phyloP scores from a whole-genome alignment of 2,329 filamentous ascomycete genomes.

The Fusarium neocosmosporiellum region DNA sequence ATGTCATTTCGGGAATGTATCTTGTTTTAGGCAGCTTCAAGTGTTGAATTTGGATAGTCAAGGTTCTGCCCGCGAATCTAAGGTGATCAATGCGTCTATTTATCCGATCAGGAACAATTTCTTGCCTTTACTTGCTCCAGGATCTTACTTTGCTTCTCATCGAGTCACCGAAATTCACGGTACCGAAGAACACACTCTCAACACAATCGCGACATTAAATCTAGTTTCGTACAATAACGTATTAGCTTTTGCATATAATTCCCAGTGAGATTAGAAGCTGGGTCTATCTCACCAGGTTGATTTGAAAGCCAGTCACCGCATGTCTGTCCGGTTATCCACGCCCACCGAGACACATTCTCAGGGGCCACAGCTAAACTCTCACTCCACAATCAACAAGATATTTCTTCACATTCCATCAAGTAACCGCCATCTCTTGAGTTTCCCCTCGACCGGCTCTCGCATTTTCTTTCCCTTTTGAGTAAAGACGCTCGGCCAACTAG shows the following conservation, averaged over 20 bases:
- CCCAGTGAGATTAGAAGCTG: neutral
- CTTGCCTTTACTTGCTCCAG: too few relatives aligned
- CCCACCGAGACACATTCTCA: too few relatives aligned
- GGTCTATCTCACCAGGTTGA: rapidly evolving
- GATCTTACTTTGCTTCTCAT: too few relatives aligned
- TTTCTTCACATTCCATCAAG: neutral
- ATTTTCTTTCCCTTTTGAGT: neutral
- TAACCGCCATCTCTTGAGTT: neutral
- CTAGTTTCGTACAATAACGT: neutral
- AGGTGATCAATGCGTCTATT: neutral
- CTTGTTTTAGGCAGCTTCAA: neutral
- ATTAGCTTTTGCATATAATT: neutral
- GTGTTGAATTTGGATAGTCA: neutral
- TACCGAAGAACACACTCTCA: too few relatives aligned
- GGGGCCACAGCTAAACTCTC: neutral
- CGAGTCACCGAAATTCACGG: too few relatives aligned
- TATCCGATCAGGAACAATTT: neutral
- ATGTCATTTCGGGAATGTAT: neutral
- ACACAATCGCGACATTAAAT: too few relatives aligned
- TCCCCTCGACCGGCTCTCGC: neutral
- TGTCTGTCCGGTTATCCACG: neutral
- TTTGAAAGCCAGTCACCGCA: neutral
- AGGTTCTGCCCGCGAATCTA: neutral
- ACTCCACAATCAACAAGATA: neutral
- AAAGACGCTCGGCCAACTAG: neutral